Evolutionary conservation across 495 filamentous ascomycete species (phyloP).

Genomic region (Aspergillus ostianus): DNA sequence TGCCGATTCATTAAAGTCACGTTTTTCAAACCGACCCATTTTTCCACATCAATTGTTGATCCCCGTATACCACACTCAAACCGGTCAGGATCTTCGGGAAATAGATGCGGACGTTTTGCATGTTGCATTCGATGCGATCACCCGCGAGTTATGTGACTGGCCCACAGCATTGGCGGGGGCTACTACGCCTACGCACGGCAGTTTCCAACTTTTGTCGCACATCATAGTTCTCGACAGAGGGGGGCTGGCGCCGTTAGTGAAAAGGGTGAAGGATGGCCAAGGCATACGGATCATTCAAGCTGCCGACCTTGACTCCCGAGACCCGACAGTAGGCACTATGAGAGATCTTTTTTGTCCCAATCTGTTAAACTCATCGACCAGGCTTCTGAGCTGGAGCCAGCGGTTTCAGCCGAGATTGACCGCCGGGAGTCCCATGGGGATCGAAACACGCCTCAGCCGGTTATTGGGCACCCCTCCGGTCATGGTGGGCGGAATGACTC

Average conservation of each 20-base stretch:
- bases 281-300: conserved; percentile 20
- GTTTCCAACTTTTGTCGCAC: conserved; percentile 9
- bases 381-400: conserved; percentile 22
- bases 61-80: conserved; percentile 34
- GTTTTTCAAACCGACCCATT: conserved; percentile 18
- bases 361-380: conserved; percentile 14
- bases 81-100: conserved; percentile 27
- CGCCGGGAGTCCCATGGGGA: conserved; percentile 5
- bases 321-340: conserved; percentile 20
- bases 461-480: conserved; percentile 37
- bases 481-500: conserved; percentile 46
- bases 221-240: conserved; percentile 23
- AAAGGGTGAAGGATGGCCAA: conserved; percentile 16
- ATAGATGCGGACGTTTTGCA: conserved; percentile 17
- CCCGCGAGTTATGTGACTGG: conserved; percentile 19
- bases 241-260: conserved; percentile 15
- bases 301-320: conserved; percentile 17
- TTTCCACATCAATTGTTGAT: conserved; percentile 22
- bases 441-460: conserved; percentile 37
- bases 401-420: conserved; percentile 25
- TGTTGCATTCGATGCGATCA: conserved; percentile 26
- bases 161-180: conserved; percentile 10
- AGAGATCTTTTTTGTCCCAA: conserved; percentile 18
- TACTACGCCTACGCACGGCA: background rate
- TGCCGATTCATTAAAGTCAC: conserved; percentile 14